Evolutionary conservation across 805 yeast genomes (phyloP).

Genomic region (Wickerhamiella cacticola): DNA sequence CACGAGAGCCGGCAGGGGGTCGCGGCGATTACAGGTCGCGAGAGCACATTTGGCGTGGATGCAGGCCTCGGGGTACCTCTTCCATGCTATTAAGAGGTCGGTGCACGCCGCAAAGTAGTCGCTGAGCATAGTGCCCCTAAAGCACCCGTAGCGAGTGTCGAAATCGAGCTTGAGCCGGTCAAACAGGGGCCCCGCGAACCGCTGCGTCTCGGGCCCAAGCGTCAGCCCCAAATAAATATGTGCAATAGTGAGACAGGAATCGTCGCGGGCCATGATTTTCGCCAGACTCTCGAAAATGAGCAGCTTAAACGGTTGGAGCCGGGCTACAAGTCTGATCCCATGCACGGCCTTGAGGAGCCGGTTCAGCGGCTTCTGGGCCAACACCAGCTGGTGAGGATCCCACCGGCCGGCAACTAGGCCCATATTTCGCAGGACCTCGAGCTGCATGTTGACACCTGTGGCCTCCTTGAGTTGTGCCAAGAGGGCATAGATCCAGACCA

Average conservation of each 20-base stretch:
- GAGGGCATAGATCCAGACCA: constrained; percentile 2
- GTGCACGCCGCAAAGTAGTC: neutral
- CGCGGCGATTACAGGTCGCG: neutral
- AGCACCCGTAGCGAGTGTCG: neutral
- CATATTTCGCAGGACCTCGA: neutral
- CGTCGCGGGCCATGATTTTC: constrained; percentile 11
- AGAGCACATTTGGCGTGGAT: constrained; percentile 9
- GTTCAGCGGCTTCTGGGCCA: neutral
- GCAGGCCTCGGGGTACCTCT: neutral
- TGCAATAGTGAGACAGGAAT: constrained; percentile 14
- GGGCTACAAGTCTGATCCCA: constrained; percentile 34
- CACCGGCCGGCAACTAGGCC: neutral
- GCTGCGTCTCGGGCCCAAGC: neutral
- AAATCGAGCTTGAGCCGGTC: neutral
- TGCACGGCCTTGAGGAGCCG: neutral
- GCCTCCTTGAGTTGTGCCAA: neutral
- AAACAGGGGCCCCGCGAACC: neutral
- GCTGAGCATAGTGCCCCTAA: neutral
- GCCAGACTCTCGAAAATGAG: constrained; percentile 29
- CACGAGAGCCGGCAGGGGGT: neutral
- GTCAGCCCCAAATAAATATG: neutral
- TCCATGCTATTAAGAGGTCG: neutral
- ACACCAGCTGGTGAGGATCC: neutral
- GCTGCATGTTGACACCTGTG: neutral
- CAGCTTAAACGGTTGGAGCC: constrained; percentile 28